Base-by-base conservation (phyloP, 2,329 filamentous ascomycete genomes). In the Ilyonectria sp. region DNA sequence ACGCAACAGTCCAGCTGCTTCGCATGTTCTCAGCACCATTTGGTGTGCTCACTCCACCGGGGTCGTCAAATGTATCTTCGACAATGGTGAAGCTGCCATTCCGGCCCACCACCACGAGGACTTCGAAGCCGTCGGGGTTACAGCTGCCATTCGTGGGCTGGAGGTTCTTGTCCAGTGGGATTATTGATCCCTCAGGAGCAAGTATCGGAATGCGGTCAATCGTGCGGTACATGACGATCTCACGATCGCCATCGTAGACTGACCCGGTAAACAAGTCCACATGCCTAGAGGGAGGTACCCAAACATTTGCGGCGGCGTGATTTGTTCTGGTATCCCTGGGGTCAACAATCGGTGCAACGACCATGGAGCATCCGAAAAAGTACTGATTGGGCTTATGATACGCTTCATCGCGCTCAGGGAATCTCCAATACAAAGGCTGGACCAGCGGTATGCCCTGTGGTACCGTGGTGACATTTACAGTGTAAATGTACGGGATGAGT, bases 381-480 rank as follows among this genome's bases (percentile, higher is more conserved):
- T 86, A 91, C 74, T 91, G 83, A 69, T 90, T 91, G 0, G 84
- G 85, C 0, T 87, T 82, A 1, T 76, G 71, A 76, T 91, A 91
- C 0, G 89, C 88, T 63, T 86, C 84, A 1, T 87, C 83, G 0
- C 76, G 73, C 1, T 84, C 80, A 0, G 87, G 86, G 67, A 87
- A 86, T 49, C 83, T 82, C 89, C 89, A 92, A 79, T 92, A 92
- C 80, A 92, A 82, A 1, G 90, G 90, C 74, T 88, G 86, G 1
- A 91, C 77, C 2, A 91, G 76, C 0, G 89, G 89, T 56, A 86
- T 81, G 47, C 83, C 82, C 1, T 85, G 72, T 3, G 54, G 1
- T 77, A 76, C 0, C 1, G 83, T 83, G 10, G 79, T 77, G 1
- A 84, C 81, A 67, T 89, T 91, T 81, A 87, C 86, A 0, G 86